Conservation (phyloP, 2,329 filamentous ascomycete species). For the Monosporascus sp. region DNA sequence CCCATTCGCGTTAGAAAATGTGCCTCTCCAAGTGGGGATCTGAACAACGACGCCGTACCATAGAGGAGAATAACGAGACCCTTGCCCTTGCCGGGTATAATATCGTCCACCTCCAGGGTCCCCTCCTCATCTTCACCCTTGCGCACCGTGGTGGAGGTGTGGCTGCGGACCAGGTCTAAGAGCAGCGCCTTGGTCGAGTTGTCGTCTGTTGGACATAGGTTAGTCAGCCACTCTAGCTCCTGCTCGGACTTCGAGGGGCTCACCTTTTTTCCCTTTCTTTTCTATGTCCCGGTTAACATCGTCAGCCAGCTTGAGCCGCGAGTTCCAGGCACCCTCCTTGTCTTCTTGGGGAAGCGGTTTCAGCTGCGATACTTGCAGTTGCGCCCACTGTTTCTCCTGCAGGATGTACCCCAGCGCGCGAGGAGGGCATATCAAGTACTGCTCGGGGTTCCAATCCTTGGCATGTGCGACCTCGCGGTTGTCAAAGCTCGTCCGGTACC, state of each 20-base stretch:
- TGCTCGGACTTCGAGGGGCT: too few relatives aligned
- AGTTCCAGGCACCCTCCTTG: not conserved
- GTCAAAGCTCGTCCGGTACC: slow-evolving; percentile 2
- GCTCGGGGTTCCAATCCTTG: slow-evolving; percentile 5
- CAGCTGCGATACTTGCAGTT: slow-evolving; percentile 3
- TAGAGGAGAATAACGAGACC: slow-evolving; percentile 10
- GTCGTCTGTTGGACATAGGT: too few relatives aligned
- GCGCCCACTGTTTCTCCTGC: slow-evolving; percentile 9
- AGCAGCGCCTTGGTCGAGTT: slow-evolving; percentile 1
- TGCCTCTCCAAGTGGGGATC: not conserved
- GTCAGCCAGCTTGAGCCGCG: slow-evolving; percentile 3
- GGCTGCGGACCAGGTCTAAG: not conserved
- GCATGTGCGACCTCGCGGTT: not conserved
- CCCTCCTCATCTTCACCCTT: not conserved
- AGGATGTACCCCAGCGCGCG: slow-evolving; percentile 10
- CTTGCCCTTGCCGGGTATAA: slow-evolving; percentile 7
- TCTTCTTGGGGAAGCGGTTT: not conserved
- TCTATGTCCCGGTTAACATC: not conserved
- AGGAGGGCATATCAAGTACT: slow-evolving; percentile 9
- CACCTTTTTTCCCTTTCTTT: too few relatives aligned
- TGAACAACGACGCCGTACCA: slow-evolving; percentile 1
- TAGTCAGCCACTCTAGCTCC: too few relatives aligned
- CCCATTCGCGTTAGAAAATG: not conserved
- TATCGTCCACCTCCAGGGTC: slow-evolving; percentile 4
- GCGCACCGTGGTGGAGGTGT: not conserved